phyloP scores from a whole-genome alignment of 1,139 yeast species.

The Chernovozyma aurita region DNA sequence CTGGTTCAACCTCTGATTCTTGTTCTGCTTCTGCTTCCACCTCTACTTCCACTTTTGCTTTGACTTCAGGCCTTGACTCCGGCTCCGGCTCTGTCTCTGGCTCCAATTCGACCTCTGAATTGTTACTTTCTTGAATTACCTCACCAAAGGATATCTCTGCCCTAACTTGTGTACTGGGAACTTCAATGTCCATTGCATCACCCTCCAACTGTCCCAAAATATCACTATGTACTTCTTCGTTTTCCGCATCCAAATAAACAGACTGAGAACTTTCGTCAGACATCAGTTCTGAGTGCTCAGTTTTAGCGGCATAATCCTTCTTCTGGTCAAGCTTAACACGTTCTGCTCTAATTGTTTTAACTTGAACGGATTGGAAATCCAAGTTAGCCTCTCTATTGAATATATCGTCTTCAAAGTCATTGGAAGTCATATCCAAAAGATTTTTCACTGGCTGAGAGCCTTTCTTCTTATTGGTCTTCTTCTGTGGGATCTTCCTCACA shows the following conservation, averaged over 20 bases:
- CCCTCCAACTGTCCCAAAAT: background rate
- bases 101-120: no score
- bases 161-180: no score
- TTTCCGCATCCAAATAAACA: background rate
- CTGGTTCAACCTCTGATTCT: no score
- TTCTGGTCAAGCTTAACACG: no score
- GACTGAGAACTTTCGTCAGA: background rate
- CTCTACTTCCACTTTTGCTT: background rate
- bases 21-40: background rate
- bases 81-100: no score
- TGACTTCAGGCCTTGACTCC: background rate
- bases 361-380: background rate
- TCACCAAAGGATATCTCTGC: no score
- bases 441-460: background rate
- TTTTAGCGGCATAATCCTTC: no score
- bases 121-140: no score
- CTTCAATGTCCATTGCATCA: background rate
- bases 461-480: constrained; percentile 5
- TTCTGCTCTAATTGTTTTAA: no score
- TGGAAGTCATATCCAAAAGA: background rate
- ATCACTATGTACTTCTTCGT: background rate
- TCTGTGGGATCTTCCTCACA: constrained; percentile 11
- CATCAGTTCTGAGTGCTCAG: no score
- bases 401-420: background rate
- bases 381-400: background rate